A percentile compares a stretch with the other conserved stretches of the same genome.
phyloP scores from a whole-genome alignment of 2,329 filamentous ascomycete genomes.

The Cladosporium sp. region DNA sequence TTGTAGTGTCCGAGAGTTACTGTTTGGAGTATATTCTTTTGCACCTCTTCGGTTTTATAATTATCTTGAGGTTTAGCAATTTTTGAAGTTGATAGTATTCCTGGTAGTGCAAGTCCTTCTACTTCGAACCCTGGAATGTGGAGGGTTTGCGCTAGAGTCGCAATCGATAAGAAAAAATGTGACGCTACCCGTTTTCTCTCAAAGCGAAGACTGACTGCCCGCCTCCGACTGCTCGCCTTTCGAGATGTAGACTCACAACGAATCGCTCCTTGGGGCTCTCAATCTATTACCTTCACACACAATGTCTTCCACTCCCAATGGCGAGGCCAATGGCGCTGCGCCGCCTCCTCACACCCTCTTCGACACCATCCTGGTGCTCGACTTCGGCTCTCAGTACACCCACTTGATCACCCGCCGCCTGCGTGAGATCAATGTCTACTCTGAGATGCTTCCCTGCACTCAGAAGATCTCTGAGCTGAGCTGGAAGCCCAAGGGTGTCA shows the following conservation, averaged over 20 bases:
- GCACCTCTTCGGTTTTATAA: too few relatives aligned
- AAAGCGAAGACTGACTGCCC: not conserved
- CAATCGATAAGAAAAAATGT: slow-evolving; percentile 11
- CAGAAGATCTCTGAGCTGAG: slow-evolving; percentile 71
- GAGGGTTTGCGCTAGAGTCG: slow-evolving; percentile 2
- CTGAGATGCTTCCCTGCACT: slow-evolving; percentile 84
- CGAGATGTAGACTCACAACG: slow-evolving; percentile 13
- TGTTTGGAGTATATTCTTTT: not conserved
- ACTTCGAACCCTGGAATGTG: not conserved
- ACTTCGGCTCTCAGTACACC: slow-evolving; percentile 69
- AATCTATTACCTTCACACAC: not conserved
- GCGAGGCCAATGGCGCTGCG: slow-evolving; percentile 34
- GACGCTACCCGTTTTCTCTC: not conserved
- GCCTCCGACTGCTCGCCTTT: slow-evolving; percentile 6
- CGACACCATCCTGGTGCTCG: slow-evolving; percentile 68
- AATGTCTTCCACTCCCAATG: slow-evolving; percentile 25
- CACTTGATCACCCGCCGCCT: slow-evolving; percentile 73
- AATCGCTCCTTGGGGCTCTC: slow-evolving; percentile 4
- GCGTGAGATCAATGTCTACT: slow-evolving; percentile 75
- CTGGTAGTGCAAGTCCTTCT: not conserved
- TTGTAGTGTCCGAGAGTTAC: not conserved
- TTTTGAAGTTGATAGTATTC: too few relatives aligned
- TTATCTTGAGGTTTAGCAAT: not conserved
- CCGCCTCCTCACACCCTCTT: slow-evolving; percentile 48
- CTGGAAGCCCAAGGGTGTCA: slow-evolving; percentile 80